These are phyloP conservation scores for Ceriops decandra DNA, from an alignment of 345 rosid genomes.

Conservation along the genomic window DNA sequence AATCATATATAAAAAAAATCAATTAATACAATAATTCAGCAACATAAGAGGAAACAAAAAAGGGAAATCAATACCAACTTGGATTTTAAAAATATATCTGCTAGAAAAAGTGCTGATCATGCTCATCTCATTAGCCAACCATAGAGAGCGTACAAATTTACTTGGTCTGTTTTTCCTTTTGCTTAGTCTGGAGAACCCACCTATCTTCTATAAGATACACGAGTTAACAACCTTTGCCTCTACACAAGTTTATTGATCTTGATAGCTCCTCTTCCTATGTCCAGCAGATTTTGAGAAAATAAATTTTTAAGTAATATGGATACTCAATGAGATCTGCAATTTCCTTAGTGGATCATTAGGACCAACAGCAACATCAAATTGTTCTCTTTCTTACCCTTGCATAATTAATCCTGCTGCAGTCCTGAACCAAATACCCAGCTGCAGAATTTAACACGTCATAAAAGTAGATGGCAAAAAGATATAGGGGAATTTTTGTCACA, in stretches of 20 bases:
- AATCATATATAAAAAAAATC: slow-evolving; percentile 15
- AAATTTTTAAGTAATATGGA: not conserved
- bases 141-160: slow-evolving; percentile 35
- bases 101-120: slow-evolving; percentile 12
- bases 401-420: slow-evolving; percentile 54
- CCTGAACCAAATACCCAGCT: slow-evolving; percentile 42
- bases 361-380: slow-evolving; percentile 49
- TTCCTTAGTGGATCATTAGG: not conserved
- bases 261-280: slow-evolving; percentile 81
- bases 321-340: not conserved
- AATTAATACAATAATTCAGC: not conserved
- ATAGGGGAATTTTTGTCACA: not conserved
- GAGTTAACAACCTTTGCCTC: slow-evolving; percentile 74
- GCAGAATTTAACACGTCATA: slow-evolving; percentile 10
- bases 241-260: slow-evolving; percentile 55
- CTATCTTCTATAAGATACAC: slow-evolving; percentile 74
- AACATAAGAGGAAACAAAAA: not conserved
- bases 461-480: slow-evolving; percentile 6
- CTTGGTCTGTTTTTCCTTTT: slow-evolving; percentile 67
- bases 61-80: not conserved
- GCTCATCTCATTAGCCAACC: slow-evolving; percentile 2
- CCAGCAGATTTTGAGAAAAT: slow-evolving; percentile 7
- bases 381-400: slow-evolving; percentile 86
- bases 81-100: not conserved
- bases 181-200: slow-evolving; percentile 54